phyloP scores from a whole-genome alignment of 2,329 filamentous ascomycete genomes.

The Dactylellina haptotyla region DNA sequence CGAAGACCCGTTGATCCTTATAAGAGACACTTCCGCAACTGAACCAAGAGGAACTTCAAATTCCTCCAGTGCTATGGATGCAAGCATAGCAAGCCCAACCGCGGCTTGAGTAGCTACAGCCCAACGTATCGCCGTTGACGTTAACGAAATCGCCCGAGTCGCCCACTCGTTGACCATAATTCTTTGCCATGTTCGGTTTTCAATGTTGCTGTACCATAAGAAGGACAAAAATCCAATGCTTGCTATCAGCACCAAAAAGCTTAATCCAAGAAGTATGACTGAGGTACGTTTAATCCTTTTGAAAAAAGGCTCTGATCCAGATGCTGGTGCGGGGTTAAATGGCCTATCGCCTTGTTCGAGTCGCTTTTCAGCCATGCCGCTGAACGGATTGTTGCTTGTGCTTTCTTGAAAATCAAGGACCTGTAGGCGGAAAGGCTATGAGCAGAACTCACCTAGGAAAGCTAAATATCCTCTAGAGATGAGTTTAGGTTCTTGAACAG shows the following conservation, averaged over 20 bases:
- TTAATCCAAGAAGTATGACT: no score
- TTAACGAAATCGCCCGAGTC: constrained; percentile 16
- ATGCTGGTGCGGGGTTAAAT: no score
- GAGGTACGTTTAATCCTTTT: no score
- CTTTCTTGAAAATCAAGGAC: no score
- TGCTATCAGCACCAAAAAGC: constrained; percentile 9
- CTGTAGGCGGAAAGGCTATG: no score
- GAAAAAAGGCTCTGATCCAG: no score
- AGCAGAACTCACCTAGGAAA: no score
- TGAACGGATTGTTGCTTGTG: no score
- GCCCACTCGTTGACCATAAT: constrained; percentile 29
- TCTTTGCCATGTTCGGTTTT: constrained; percentile 14
- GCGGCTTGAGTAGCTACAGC: constrained; percentile 19
- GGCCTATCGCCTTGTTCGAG: no score
- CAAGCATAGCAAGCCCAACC: constrained; percentile 18
- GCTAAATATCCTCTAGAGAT: no score
- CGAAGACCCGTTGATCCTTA: constrained; percentile 18
- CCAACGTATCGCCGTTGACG: constrained; percentile 23
- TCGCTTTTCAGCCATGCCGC: no score
- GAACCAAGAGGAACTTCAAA: constrained; percentile 22
- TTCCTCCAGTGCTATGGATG: constrained; percentile 11
- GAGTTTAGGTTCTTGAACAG: no score
- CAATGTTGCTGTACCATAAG: constrained; percentile 19
- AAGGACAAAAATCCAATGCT: not conserved
- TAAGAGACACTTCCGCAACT: constrained; percentile 12